Conservation (phyloP, 2,329 filamentous ascomycete genomes). For the Colletotrichum tofieldiae region DNA sequence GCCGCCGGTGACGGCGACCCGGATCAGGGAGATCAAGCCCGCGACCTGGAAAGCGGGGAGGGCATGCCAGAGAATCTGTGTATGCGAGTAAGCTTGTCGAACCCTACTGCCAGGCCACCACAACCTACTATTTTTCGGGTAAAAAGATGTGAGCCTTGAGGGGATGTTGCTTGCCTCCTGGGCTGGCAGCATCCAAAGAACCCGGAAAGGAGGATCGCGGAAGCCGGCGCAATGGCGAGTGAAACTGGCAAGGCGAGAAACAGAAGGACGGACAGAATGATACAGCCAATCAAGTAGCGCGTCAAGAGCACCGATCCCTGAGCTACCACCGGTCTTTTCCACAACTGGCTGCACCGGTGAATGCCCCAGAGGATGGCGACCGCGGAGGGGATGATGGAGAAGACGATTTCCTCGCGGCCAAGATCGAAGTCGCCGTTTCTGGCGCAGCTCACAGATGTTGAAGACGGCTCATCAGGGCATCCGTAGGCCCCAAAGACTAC, state of each 20-base stretch:
- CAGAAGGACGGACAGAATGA: neutral
- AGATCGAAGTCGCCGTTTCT: neutral
- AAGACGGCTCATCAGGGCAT: neutral
- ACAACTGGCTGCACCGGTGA: neutral
- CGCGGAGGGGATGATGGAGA: neutral
- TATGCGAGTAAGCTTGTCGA: neutral
- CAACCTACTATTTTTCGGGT: neutral
- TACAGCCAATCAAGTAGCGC: neutral
- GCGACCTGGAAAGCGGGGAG: neutral
- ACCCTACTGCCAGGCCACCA: too few relatives aligned
- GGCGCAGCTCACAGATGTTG: neutral
- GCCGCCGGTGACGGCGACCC: neutral
- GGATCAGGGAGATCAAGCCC: neutral
- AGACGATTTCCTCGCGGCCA: neutral
- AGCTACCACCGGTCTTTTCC: neutral
- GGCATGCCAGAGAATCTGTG: constrained; percentile 12
- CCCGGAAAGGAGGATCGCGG: neutral
- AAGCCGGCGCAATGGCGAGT: neutral
- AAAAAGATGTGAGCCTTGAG: neutral
- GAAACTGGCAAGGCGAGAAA: neutral
- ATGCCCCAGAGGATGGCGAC: constrained; percentile 3
- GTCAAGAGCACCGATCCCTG: neutral
- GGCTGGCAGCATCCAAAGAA: neutral
- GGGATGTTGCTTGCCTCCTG: neutral
- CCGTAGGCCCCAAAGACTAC: neutral